Evolutionary conservation across 1,284 basidiomycete species (phyloP), one percentile per base, ranked within the genome.

Genomic region (Sporisorium sorghi): DNA sequence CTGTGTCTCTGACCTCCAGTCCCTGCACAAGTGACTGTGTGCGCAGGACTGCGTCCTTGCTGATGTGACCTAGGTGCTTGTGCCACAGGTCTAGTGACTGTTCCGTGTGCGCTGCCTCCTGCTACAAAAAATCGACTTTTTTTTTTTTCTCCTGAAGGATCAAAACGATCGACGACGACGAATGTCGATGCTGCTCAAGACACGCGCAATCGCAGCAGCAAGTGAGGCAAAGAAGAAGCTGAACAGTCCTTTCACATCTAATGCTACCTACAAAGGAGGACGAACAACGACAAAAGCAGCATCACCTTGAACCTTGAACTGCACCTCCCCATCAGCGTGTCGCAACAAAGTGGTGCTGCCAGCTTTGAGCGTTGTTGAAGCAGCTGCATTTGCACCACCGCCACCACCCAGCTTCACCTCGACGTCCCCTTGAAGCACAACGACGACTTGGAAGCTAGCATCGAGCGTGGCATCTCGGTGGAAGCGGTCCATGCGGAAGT

Each of bases 401-500:
- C 43, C 23, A 12, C 47, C n/a, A n/a, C n/a, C n/a, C n/a, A n/a
- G 23, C 6, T 26, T 12, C 4, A 58, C 48, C 17, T 63, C 35
- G 28, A 69, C 55, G 10, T 59, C 21, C 6, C 67, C 67, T 9
- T 43, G 14, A n/a, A 69, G 60, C 23, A 69, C 67, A n/a, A 69
- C 67, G n/a, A 62, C 39, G 14, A 69, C 23, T 43, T 69, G 67
- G 39, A 69, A 69, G 37, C 67, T 44, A 2, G 67, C 51, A 11
- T 51, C 53, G 10, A 63, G 3, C 19, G 30, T 35, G 5, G 43
- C 43, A 51, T 51, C 35, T 19, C 37, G 23, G 6, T 63, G 56
- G 48, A 63, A 58, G n/a, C 54, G 23, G 39, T 69, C 60, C 60
- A 69, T 58, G 9, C 67, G 47, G 48, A 69, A 69, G 43, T 63